Evolutionary conservation across 176 grass and related monocot genomes (phyloP), one percentile per base, ranked within the genome.

Genomic region (Carex myosuroides): DNA sequence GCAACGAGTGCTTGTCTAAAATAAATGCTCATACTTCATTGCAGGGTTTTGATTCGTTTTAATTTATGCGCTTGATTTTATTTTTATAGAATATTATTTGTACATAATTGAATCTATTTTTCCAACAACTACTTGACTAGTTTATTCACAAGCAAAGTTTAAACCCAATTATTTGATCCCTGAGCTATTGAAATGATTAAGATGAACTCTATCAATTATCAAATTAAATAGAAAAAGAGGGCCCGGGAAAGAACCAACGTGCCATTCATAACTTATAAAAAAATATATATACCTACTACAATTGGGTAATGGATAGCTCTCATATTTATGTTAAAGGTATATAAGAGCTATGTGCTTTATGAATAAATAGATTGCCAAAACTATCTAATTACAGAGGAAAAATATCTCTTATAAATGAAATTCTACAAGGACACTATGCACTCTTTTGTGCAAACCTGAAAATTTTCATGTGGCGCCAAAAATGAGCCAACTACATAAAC

Each of bases 381-480:
- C 50, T 14, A 77, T 77, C 13, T 77, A 77, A 24, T 55, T 77
- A 77, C 73, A 77, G 12, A 76, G 71, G 13, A 77, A 55, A 77
- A 30, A 8, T 32, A 13, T 17, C 37, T 33, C 13, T 56, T 76
- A 20, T 55, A 55, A 55, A 77, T 77, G 50, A 56, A 29, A 32
- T 77, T 56, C 46, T 75, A 29, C 12, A 77, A 32, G 22, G 13
- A 11, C 50, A 50, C 13, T 56, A 46, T 48, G 73, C 73, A 77
- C 48, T 33, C 73, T 77, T 77, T 12, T 77, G 73, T 77, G 73
- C 24, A 17, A 54, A 52, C 21, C 73, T 26, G 9, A 56, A 56
- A 20, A 14, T 77, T 77, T 77, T 77, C 21, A 77, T 17, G 13
- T 33, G 73, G 73, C 73, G 33, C 50, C 22, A 77, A 77, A 75